A percentile compares a stretch with the other conserved stretches of the same genome.
phyloP scores from a whole-genome alignment of 164 flowering plant species.

The Vitis rupestris region DNA sequence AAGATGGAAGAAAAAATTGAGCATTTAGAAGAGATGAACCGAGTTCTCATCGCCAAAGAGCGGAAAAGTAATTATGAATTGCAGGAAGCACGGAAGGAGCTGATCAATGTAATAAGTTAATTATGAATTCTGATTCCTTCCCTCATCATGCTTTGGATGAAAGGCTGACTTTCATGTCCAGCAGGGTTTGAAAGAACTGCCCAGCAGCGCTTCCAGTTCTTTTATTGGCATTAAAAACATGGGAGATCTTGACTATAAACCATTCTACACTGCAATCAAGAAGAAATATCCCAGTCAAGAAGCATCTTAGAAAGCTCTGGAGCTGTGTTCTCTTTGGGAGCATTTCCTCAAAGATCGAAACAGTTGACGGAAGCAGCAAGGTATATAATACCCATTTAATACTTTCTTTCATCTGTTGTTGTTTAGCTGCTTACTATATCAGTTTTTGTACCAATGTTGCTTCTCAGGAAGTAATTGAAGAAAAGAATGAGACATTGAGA shows the following conservation, averaged over 20 bases:
- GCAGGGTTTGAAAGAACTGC: constrained; percentile 22
- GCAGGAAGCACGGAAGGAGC: constrained; percentile 60
- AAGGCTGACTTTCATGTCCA: background rate
- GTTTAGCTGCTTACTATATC: background rate
- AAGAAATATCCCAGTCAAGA: constrained; percentile 28
- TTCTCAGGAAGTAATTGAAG: constrained; percentile 38
- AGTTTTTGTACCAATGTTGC: background rate
- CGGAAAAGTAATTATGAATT: constrained; percentile 62
- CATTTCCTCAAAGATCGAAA: constrained; percentile 31
- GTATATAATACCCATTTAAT: constrained; percentile 15
- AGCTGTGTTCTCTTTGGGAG: constrained; percentile 43
- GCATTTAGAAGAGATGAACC: constrained; percentile 35
- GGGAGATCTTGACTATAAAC: constrained; percentile 47
- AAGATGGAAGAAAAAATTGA: constrained; percentile 61
- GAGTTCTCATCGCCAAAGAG: constrained; percentile 53
- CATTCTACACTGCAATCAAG: constrained; percentile 37
- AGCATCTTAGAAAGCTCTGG: constrained; percentile 32
- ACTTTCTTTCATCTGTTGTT: background rate
- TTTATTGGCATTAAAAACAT: constrained; percentile 43
- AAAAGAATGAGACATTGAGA: constrained; percentile 41
- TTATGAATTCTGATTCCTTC: background rate
- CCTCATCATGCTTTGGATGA: background rate
- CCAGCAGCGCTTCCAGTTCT: constrained; percentile 7
- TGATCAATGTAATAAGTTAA: constrained; percentile 40
- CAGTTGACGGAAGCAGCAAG: constrained; percentile 20